phyloP scores from a whole-genome alignment of 2,329 filamentous ascomycete genomes.

The Colletotrichum chrysophilum region DNA sequence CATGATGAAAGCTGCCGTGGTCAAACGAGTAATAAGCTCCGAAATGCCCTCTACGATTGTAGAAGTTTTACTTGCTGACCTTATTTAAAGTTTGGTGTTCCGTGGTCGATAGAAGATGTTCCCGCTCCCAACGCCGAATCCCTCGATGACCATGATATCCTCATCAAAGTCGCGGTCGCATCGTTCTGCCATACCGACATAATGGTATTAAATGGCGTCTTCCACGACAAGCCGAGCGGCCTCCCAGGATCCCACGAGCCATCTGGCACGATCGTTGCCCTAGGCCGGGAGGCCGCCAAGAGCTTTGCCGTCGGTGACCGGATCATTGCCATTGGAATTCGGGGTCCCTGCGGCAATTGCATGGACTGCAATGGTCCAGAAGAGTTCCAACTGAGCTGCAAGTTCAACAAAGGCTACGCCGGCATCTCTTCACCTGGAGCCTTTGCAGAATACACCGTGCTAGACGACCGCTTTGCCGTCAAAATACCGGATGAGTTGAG shows the following conservation, averaged over 20 bases:
- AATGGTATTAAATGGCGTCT: slow-evolving; percentile 57
- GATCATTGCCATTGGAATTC: slow-evolving; percentile 60
- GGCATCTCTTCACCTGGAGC: slow-evolving; percentile 59
- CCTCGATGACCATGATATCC: slow-evolving; percentile 56
- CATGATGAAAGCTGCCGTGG: not conserved
- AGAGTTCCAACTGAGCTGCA: slow-evolving; percentile 58
- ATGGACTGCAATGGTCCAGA: slow-evolving; percentile 55
- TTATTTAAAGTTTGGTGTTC: not conserved
- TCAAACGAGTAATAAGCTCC: not conserved
- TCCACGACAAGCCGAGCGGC: slow-evolving; percentile 49
- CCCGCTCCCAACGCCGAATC: not conserved
- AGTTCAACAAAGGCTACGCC: slow-evolving; percentile 45
- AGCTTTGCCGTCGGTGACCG: slow-evolving; percentile 54
- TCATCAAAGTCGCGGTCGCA: slow-evolving; percentile 64
- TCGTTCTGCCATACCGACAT: slow-evolving; percentile 68
- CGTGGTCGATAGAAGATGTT: not conserved
- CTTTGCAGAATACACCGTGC: slow-evolving; percentile 61
- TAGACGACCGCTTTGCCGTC: slow-evolving; percentile 51
- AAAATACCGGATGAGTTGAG: slow-evolving; percentile 52
- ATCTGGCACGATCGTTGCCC: slow-evolving; percentile 55
- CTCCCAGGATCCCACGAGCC: slow-evolving; percentile 63
- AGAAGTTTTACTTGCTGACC: not conserved
- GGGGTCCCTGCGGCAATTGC: slow-evolving; percentile 59
- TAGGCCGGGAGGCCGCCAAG: slow-evolving; percentile 42
- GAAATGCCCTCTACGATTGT: not conserved